Base-by-base conservation (phyloP, 2,329 filamentous ascomycete species). In the Emergomyces pasteurianus region DNA sequence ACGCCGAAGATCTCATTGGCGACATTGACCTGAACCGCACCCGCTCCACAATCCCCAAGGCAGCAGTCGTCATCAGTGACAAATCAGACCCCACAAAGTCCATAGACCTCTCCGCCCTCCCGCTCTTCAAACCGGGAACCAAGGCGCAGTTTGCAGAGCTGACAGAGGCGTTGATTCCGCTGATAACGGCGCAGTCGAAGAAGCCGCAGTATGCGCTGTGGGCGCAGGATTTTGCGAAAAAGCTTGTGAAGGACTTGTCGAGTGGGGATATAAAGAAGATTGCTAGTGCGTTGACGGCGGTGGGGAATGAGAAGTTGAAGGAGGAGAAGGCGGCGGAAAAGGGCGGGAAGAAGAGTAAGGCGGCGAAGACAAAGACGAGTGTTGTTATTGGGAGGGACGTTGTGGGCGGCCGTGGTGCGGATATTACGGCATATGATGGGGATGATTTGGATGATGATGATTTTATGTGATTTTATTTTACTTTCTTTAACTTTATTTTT, bases 251-350 rank as follows among this genome's bases (percentile, higher is more conserved):
- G 77, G 92, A 96, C 34, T 77, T 99, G 66, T 86, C 88, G 16
- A 95, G 90, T 72, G 87, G 94, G 61, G 91, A 97, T 78, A 92
- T 97, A 77, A 96, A 97, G 84, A 97, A 97, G 82, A 84, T 96
- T 66, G 85, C 90, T 14, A 95, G 89, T 74, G 83, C 84, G 5
- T 77, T 99, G 70, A 96, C 92, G n/a, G 87, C 91, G 5, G 82
- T 96, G 61, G 84, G 90, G 73, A 99, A 99, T 74, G 94, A 97
- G 83, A 96, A 95, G 83, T 87, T 97, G 87, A 95, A 91, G 80
- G 92, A 96, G 75, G 94, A 99, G 83, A 96, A 97, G 83, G 86
- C 87, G 3, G 85, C 89, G 3, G 90, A 96, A 66, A 96, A 96
- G 81, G 86, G 89, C 60, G 89, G 87, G 70, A 99, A 97, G 88